Percentiles rank a stretch among this genome's conserved stretches.
Conservation (phyloP, 148 eudicot species). For the Chenopodium quinoa region DNA sequence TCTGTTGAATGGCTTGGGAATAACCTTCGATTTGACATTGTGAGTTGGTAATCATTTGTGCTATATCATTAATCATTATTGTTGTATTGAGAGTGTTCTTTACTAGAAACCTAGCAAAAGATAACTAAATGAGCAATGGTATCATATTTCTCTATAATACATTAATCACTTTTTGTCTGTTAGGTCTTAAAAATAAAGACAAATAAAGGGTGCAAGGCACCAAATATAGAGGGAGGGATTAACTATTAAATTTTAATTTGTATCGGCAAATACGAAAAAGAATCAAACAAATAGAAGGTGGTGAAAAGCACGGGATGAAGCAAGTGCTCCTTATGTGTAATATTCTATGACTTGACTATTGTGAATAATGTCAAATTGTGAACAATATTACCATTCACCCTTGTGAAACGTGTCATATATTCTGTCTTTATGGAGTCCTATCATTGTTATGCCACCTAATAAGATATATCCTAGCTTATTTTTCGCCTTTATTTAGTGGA, state of each 20-base stretch:
- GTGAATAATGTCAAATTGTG: not conserved
- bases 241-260: not conserved
- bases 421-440: not conserved
- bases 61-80: not conserved
- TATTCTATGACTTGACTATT: not conserved
- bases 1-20: slow-evolving; percentile 97
- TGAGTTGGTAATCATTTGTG: slow-evolving; percentile 46
- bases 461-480: not conserved
- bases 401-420: not conserved
- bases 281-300: not conserved
- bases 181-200: not conserved
- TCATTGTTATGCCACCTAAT: not conserved
- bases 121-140: not conserved
- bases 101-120: not conserved
- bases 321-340: not conserved
- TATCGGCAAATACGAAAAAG: not conserved
- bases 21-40: slow-evolving; percentile 95
- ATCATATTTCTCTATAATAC: not conserved
- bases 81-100: not conserved
- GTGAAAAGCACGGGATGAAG: not conserved
- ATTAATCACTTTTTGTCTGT: not conserved
- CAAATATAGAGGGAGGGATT: not conserved
- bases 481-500: not conserved
- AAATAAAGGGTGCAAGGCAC: not conserved
- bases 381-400: not conserved